Base-by-base conservation (phyloP, 2,329 filamentous ascomycete species). In the Trichophyton equinum region DNA sequence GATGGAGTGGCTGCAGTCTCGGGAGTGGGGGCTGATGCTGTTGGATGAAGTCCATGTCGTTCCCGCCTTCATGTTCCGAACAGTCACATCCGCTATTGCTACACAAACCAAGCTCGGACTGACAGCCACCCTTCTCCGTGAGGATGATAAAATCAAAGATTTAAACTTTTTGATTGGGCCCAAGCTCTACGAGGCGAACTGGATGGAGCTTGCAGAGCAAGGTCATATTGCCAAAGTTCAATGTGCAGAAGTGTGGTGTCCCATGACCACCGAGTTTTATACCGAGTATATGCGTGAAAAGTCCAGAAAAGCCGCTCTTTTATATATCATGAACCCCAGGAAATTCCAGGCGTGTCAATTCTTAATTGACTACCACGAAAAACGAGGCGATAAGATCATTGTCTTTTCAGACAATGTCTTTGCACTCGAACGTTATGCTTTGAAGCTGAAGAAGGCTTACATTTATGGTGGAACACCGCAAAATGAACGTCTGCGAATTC, bases 321-420 rank as follows among this genome's bases (percentile, higher is more conserved):
- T 97, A 1, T 96, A 94, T 68, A 95, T 95, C 66, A 97, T 99
- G 91, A 99, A 99, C 69, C 94, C 94, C 0, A 82, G 87, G 66
- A 99, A 99, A 74, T 96, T 96, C 72, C 94, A 97, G 74, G 91
- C 92, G 0, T 96, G 91, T 68, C 92, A 99, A 71, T 97, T 94
- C 70, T 81, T 99, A n/a, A 97, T 99, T 71, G 89, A 97, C 72
- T 97, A 95, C 70, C 94, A 99, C 73, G 92, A 97, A 74, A 86
- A 85, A 60, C 84, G 94, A 63, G 92, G 94, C 36, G 94, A 97
- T 77, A 97, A 97, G 75, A 91, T 97, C 67, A 97, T 97, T 65
- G 92, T 99, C 49, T 97, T 97, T 73, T 96, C 91, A 0, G 94
- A 99, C 73, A 96, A 97, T 67, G 90, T 99, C 46, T 97, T 94